A percentile compares a stretch with the other conserved stretches of the same genome.
Conservation (phyloP, 2,329 filamentous ascomycete genomes). For the Phaeosphaeria sp. region DNA sequence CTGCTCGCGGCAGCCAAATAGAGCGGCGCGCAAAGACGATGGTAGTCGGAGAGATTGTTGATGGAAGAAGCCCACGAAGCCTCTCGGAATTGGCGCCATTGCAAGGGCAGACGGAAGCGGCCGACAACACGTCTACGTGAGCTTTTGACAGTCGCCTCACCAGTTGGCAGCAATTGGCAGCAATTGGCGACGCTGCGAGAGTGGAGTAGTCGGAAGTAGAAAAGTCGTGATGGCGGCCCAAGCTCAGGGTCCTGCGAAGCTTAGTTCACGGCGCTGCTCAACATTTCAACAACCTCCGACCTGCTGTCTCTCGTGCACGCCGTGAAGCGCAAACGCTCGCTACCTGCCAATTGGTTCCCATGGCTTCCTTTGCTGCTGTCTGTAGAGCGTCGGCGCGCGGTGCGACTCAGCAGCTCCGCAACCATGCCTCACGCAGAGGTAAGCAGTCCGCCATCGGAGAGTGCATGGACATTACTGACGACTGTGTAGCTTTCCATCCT, state of each 20-base stretch:
- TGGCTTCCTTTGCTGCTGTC: slow-evolving; percentile 72
- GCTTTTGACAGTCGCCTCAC: not conserved
- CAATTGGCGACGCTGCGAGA: not conserved
- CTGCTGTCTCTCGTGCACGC: slow-evolving; percentile 16
- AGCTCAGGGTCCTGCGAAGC: slow-evolving; percentile 28
- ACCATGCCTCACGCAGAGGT: slow-evolving; percentile 66
- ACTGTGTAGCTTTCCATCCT: slow-evolving; percentile 66
- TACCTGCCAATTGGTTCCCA: slow-evolving; percentile 46
- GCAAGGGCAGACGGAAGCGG: not conserved
- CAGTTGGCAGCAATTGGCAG: too few species aligned
- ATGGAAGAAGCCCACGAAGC: slow-evolving; percentile 35
- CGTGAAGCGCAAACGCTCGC: slow-evolving; percentile 19
- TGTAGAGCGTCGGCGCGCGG: slow-evolving; percentile 70
- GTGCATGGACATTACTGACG: slow-evolving; percentile 24
- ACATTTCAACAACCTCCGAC: slow-evolving; percentile 41
- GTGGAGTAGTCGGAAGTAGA: slow-evolving; percentile 5
- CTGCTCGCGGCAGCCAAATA: slow-evolving; percentile 37
- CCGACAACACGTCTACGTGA: not conserved
- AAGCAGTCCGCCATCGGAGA: slow-evolving; percentile 39
- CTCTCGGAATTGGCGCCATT: slow-evolving; percentile 43
- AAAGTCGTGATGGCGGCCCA: slow-evolving; percentile 28
- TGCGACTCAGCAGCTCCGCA: slow-evolving; percentile 60
- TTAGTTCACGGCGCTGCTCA: slow-evolving; percentile 31
- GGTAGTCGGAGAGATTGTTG: slow-evolving; percentile 40
- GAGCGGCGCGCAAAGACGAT: slow-evolving; percentile 39